Evolutionary conservation across 2,329 filamentous ascomycete genomes (phyloP).

Genomic region (Dactylellina sp.): DNA sequence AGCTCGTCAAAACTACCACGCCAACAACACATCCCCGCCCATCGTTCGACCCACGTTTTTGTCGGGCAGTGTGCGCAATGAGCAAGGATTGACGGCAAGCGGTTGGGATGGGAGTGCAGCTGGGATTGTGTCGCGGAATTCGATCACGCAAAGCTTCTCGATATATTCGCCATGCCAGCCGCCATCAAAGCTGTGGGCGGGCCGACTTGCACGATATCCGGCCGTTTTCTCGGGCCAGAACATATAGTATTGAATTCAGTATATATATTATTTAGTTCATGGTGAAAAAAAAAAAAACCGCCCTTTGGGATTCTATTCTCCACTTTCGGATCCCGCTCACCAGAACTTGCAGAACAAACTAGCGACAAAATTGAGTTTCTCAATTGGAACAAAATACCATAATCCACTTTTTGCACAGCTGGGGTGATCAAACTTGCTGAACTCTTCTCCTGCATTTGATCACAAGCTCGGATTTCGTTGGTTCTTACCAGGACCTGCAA

Average conservation of each 20-base stretch:
- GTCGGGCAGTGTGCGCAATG: constrained; percentile 12
- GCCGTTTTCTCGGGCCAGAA: not conserved
- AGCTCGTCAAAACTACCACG: constrained; percentile 54
- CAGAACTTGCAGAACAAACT: no score
- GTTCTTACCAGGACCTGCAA: not conserved
- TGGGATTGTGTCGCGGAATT: constrained; percentile 46
- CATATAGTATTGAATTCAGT: not conserved
- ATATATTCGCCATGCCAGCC: constrained; percentile 65
- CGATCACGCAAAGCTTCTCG: constrained; percentile 53
- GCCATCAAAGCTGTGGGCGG: constrained; percentile 66
- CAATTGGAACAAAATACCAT: not conserved
- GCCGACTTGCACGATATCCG: not conserved
- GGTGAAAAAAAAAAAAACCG: not conserved
- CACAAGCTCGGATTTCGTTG: constrained; percentile 1
- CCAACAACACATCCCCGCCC: constrained; percentile 44
- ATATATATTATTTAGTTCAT: not conserved
- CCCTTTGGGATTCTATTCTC: not conserved
- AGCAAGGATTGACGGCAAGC: constrained; percentile 13
- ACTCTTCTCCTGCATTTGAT: constrained; percentile 1
- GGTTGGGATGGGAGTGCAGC: not conserved
- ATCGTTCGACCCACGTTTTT: constrained; percentile 51
- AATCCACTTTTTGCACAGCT: constrained; percentile 23
- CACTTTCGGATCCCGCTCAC: not conserved
- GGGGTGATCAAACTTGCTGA: not conserved
- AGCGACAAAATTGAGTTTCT: not conserved